Evolutionary conservation across 2,329 filamentous ascomycete species (phyloP), one percentile per base, ranked within the genome.

Genomic region (Aspergillus fijiensis): DNA sequence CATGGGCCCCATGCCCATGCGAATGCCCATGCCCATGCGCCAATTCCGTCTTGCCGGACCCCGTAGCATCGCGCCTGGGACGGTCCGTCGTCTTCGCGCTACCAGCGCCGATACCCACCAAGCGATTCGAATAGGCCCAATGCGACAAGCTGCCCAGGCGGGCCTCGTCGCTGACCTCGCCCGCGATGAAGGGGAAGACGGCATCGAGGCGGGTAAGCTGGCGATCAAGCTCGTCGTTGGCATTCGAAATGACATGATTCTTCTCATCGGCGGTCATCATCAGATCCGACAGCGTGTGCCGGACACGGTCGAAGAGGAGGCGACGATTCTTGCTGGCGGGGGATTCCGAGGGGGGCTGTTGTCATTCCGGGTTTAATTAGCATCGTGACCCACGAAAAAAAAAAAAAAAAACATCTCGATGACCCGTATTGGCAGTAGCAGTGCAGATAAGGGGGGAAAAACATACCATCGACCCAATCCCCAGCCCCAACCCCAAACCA

Each of bases 251-350:
- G 67, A 99, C 95, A 68, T 97, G 93, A 67, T 97, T 96, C 79
- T 99, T 99, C 78, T 99, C 95, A 72, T 99, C 95, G 42, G 98
- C 84, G 1, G 93, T 94, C 51, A 92, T 87, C 49, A 98, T 86
- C 82, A 98, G 90, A 68, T 93, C 90, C 65, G 89, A 86, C 55
- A 96, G 88, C 65, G 90, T 89, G 68, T 87, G 83, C 42, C 92
- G 88, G 56, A 94, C 87, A 61, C 91, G 88, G 69, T 88, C 86
- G 73, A 94, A 96, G 48, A 93, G 81, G 69, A 89, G 85, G 65
- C 91, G 87, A 65, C 79, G 77, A 57, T 69, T 70, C 66, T 70
- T 74, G 57, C 72, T 72, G 42, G 77, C 74, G 49, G 73, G 60
- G 6, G 72, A 70, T 63, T 77, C 76, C 5, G 39, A 45, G 48